A percentile compares a stretch with the other conserved stretches of the same genome.
Evolutionary conservation across 805 yeast species (phyloP).

Genomic region (Jamesozyma hellenica): DNA sequence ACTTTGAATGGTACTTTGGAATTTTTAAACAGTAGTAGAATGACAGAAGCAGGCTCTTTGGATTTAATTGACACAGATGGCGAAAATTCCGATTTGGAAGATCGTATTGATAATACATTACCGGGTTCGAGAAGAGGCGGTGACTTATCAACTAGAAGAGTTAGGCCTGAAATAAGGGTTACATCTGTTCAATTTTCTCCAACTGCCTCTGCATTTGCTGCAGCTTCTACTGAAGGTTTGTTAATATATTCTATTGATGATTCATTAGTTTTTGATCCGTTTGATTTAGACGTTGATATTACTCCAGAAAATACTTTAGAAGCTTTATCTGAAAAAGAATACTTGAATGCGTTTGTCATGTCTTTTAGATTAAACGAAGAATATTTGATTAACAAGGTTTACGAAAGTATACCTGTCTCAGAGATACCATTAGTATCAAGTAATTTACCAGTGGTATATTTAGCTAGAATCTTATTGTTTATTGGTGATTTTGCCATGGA

Average conservation of each 20-base stretch:
- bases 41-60: conserved; percentile 82
- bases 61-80: conserved; percentile 78
- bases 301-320: conserved; percentile 71
- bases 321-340: conserved; percentile 45
- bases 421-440: conserved; percentile 59
- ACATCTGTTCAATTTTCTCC: conserved; percentile 78
- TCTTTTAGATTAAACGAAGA: conserved; percentile 84
- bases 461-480: conserved; percentile 55
- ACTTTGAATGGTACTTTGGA: conserved; percentile 79
- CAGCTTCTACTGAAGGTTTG: conserved; percentile 91
- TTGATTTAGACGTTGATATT: conserved; percentile 84
- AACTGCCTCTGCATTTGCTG: conserved; percentile 81
- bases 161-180: conserved; percentile 76
- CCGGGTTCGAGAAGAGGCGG: conserved; percentile 83
- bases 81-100: conserved; percentile 77
- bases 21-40: conserved; percentile 62
- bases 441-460: conserved; percentile 71
- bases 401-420: conserved; percentile 58
- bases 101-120: conserved; percentile 58
- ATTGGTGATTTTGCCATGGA: conserved; percentile 59
- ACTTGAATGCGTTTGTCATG: conserved; percentile 77
- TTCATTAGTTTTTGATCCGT: conserved; percentile 75
- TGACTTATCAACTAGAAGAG: conserved; percentile 65
- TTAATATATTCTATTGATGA: conserved; percentile 73
- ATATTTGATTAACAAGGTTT: conserved; percentile 59